phyloP scores from a whole-genome alignment of 129 eudicot genomes.

The Artemisia argyi region DNA sequence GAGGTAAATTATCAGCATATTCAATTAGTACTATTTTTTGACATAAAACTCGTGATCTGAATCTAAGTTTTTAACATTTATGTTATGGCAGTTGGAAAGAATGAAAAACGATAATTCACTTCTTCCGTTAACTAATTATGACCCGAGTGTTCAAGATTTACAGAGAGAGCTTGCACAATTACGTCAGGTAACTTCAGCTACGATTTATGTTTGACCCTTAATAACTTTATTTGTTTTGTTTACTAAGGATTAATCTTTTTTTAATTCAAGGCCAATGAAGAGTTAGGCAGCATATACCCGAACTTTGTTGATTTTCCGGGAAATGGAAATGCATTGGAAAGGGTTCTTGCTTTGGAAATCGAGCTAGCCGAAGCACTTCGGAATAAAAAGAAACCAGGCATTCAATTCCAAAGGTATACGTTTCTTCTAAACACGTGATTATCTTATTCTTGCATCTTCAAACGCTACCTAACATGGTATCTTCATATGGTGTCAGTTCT shows the following conservation, averaged over 20 bases:
- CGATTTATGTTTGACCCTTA: constrained; percentile 3
- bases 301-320: constrained; percentile 50
- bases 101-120: constrained; percentile 77
- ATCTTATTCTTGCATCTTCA: background rate
- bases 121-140: constrained; percentile 39
- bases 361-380: constrained; percentile 95
- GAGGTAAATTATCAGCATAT: constrained; percentile 61
- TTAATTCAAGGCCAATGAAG: constrained; percentile 68
- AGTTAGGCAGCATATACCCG: constrained; percentile 73
- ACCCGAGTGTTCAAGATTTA: constrained; percentile 49
- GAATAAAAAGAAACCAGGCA: constrained; percentile 64
- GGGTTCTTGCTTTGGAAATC: constrained; percentile 96
- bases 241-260: constrained; percentile 21
- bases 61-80: background rate
- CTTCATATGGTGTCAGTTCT: constrained; percentile 44
- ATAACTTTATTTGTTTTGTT: background rate
- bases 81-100: constrained; percentile 61
- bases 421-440: background rate
- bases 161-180: constrained; percentile 60
- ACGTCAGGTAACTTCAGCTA: constrained; percentile 46
- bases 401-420: constrained; percentile 85
- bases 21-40: background rate
- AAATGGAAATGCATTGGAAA: constrained; percentile 78
- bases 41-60: background rate
- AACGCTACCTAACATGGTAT: background rate